Conservation (phyloP, 2,329 filamentous ascomycete genomes). For the Monilinia polystroma region DNA sequence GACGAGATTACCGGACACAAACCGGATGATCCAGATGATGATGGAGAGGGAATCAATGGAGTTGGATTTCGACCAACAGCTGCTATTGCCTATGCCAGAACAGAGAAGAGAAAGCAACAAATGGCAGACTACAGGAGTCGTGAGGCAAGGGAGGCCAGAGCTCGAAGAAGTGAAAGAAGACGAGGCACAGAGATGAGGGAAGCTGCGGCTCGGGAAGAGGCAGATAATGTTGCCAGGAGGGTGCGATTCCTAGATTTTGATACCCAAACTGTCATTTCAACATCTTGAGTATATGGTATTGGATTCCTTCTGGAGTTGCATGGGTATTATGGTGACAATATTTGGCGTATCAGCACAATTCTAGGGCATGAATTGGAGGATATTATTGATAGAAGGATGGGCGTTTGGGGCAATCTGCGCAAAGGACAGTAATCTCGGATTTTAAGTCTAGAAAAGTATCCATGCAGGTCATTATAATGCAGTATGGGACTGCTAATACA, state of each 20-base stretch:
- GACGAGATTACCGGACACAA: constrained; percentile 68
- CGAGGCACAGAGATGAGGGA: constrained; percentile 36
- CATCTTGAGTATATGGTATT: constrained; percentile 23
- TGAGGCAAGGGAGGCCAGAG: constrained; percentile 60
- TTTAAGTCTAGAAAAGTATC: background rate
- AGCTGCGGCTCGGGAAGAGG: constrained; percentile 26
- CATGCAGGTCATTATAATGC: constrained; percentile 9
- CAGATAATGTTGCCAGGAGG: constrained; percentile 31
- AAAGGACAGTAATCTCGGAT: constrained; percentile 5
- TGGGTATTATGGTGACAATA: background rate
- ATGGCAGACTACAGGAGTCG: constrained; percentile 61
- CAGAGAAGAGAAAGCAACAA: constrained; percentile 58
- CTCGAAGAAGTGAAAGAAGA: constrained; percentile 53
- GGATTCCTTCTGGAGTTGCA: background rate
- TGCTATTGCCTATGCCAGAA: constrained; percentile 57
- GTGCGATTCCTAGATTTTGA: constrained; percentile 37
- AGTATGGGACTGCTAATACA: constrained; percentile 14
- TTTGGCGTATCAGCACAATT: constrained; percentile 11
- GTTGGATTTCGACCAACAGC: constrained; percentile 66
- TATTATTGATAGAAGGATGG: background rate
- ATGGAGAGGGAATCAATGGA: constrained; percentile 66
- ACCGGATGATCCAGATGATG: constrained; percentile 63
- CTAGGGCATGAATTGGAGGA: background rate
- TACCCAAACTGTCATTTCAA: constrained; percentile 25
- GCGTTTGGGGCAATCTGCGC: constrained; percentile 3